A percentile compares a stretch with the other conserved stretches of the same genome.
Evolutionary conservation across 2,329 filamentous ascomycete genomes (phyloP).

Genomic region (Chrysoporthe puriensis): DNA sequence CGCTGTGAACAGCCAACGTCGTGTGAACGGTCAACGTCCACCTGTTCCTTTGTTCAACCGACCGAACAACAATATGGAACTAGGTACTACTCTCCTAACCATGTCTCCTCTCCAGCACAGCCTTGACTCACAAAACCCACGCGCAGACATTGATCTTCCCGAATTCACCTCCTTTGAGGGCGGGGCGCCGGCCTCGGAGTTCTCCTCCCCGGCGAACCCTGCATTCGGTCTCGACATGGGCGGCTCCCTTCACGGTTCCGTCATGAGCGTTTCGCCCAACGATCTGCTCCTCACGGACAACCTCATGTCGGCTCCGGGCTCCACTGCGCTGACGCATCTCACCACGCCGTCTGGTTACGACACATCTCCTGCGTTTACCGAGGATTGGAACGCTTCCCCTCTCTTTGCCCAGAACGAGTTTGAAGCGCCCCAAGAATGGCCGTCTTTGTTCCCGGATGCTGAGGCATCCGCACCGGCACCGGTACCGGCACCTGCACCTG

Average conservation of each 20-base stretch:
- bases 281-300: conserved; percentile 74
- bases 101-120: conserved; percentile 23
- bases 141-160: conserved; percentile 56
- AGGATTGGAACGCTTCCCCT: conserved; percentile 78
- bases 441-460: conserved; percentile 70
- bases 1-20: conserved; percentile 58
- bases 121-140: conserved; percentile 38
- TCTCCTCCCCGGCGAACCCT: conserved; percentile 57
- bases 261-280: conserved; percentile 80
- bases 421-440: conserved; percentile 64
- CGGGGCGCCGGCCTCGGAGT: conserved; percentile 52
- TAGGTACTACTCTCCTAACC: conserved; percentile 50
- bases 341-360: conserved; percentile 82
- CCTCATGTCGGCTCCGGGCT: conserved; percentile 78
- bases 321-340: conserved; percentile 78
- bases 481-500: conserved; percentile 3
- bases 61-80: conserved; percentile 60
- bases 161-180: conserved; percentile 62
- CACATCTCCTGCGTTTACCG: conserved; percentile 73
- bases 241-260: conserved; percentile 53
- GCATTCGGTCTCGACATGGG: conserved; percentile 53
- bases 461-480: conserved; percentile 29
- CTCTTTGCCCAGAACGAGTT: conserved; percentile 68
- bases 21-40: conserved; percentile 52
- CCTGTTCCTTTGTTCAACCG: conserved; percentile 74